Evolutionary conservation across 257 asterid genomes (phyloP).

Genomic region (Solanum peruvianum): DNA sequence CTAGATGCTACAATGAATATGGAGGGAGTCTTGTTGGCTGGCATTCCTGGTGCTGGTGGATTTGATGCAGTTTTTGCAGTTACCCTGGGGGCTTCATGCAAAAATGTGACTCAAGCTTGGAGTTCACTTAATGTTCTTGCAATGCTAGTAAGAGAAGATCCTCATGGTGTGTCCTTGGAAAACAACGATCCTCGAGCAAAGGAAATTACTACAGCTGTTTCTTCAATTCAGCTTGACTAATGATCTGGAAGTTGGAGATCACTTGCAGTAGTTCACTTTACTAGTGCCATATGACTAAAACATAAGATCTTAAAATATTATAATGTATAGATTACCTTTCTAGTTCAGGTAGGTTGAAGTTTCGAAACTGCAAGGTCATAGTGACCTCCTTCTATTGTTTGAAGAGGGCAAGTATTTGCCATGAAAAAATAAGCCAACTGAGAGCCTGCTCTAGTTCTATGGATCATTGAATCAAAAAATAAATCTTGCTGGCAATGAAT

Average conservation of each 20-base stretch:
- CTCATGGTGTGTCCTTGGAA: constrained; percentile 67
- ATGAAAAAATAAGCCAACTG: background rate
- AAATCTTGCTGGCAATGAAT: background rate
- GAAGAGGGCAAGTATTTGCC: background rate
- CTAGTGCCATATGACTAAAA: background rate
- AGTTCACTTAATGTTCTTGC: constrained; percentile 70
- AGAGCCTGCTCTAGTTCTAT: background rate
- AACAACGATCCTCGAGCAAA: constrained; percentile 59
- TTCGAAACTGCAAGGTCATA: background rate
- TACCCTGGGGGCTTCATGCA: constrained; percentile 52
- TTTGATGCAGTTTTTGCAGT: constrained; percentile 90
- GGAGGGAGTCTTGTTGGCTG: constrained; percentile 82
- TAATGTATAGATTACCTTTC: background rate
- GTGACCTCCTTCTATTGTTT: background rate
- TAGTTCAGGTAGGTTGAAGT: background rate
- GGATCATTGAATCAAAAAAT: background rate
- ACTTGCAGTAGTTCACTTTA: background rate
- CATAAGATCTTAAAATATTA: background rate
- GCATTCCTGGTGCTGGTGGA: constrained; percentile 99
- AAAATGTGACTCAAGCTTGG: constrained; percentile 54
- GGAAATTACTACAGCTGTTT: constrained; percentile 37
- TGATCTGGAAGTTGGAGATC: background rate
- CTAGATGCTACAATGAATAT: constrained; percentile 65
- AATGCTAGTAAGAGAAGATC: constrained; percentile 83
- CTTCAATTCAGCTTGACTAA: constrained; percentile 44